These are phyloP conservation scores for Globisporangium polare DNA, from an alignment of 352 stramenopile species.

Conservation along the genomic window DNA sequence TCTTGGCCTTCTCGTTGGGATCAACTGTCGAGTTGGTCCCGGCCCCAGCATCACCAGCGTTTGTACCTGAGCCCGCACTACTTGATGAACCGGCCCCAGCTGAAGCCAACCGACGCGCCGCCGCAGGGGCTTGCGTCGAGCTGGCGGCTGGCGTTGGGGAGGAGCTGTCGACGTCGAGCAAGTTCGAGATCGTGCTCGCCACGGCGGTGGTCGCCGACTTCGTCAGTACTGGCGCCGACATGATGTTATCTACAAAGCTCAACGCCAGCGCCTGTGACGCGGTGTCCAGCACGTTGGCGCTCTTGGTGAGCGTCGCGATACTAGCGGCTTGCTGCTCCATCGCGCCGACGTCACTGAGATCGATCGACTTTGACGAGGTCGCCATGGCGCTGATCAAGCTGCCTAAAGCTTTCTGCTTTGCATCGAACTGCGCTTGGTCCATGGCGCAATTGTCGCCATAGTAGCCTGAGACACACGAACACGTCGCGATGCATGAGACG, in stretches of 20 bases:
- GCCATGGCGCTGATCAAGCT: constrained; percentile 59
- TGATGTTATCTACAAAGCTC: constrained; percentile 53
- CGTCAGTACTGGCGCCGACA: constrained; percentile 49
- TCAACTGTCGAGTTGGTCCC: constrained; percentile 10
- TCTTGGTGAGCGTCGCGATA: constrained; percentile 66
- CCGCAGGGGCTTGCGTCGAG: not conserved
- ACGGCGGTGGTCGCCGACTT: constrained; percentile 40
- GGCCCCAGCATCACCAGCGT: constrained; percentile 2
- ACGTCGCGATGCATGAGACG: constrained; percentile 46
- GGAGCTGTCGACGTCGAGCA: constrained; percentile 35
- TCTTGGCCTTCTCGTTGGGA: constrained; percentile 27
- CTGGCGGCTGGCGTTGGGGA: constrained; percentile 5
- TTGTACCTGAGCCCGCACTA: not conserved
- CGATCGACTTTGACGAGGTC: constrained; percentile 41
- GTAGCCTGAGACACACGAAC: constrained; percentile 38
- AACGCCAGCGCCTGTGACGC: constrained; percentile 43
- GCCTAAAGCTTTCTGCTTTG: constrained; percentile 43
- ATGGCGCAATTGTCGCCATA: constrained; percentile 63
- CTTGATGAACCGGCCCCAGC: not conserved
- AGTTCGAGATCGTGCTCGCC: constrained; percentile 57
- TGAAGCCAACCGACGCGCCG: not conserved
- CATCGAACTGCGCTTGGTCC: constrained; percentile 41
- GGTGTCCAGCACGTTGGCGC: constrained; percentile 44
- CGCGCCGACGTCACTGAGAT: constrained; percentile 41
- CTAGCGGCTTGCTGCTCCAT: constrained; percentile 65